A percentile compares a stretch with the other conserved stretches of the same genome.
Conservation (phyloP, 768 basidiomycete genomes). For the Podaxis mareebaensis region DNA sequence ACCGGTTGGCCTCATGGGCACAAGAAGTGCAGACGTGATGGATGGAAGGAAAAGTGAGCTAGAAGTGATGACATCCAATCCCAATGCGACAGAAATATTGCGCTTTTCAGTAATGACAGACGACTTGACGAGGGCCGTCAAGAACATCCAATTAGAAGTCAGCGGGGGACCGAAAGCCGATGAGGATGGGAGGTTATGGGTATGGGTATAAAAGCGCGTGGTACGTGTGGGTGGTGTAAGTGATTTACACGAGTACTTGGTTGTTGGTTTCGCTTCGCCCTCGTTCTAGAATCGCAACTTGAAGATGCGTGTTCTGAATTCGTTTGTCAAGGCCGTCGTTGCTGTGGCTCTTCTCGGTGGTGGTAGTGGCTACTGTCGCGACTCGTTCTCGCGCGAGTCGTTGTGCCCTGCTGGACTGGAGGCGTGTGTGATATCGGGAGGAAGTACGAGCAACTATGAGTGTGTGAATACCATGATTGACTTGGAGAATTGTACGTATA, state of each 20-base stretch:
- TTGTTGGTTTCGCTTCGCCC: neutral
- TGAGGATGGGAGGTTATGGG: neutral
- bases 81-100: neutral
- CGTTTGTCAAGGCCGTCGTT: constrained; percentile 1
- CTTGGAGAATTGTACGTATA: constrained; percentile 53
- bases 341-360: neutral
- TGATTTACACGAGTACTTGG: neutral
- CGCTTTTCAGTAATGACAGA: neutral
- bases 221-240: neutral
- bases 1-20: neutral
- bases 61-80: neutral
- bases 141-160: neutral
- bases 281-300: neutral
- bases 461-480: constrained; percentile 48
- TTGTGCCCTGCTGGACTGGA: constrained; percentile 38
- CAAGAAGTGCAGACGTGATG: neutral
- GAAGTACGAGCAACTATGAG: constrained; percentile 42
- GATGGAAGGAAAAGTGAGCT: neutral
- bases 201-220: neutral
- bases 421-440: constrained; percentile 45
- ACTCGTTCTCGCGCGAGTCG: constrained; percentile 26
- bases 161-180: neutral
- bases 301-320: neutral
- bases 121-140: neutral
- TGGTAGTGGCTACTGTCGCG: constrained; percentile 27